Evolutionary conservation across 2,329 filamentous ascomycete species (phyloP).

Genomic region (Cordyceps cicadae): DNA sequence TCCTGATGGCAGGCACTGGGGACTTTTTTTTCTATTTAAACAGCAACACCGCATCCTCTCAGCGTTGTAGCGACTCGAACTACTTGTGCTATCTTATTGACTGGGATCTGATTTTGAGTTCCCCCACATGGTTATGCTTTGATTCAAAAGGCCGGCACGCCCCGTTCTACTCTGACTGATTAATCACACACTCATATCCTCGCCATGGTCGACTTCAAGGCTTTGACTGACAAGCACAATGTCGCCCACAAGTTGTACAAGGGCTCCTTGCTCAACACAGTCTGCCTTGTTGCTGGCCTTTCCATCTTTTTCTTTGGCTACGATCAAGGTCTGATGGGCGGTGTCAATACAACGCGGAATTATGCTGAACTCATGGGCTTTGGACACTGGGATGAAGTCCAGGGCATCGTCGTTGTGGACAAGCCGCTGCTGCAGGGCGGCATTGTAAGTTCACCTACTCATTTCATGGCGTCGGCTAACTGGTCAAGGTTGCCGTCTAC

Average conservation of each 20-base stretch:
- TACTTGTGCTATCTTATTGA: neutral
- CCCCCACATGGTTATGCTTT: slow-evolving; percentile 3
- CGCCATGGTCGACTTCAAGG: slow-evolving; percentile 7
- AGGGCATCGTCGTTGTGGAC: slow-evolving; percentile 47
- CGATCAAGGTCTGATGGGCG: slow-evolving; percentile 51
- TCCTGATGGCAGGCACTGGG: neutral
- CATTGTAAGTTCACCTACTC: slow-evolving; percentile 16
- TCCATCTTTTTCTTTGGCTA: slow-evolving; percentile 63
- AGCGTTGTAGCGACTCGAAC: neutral
- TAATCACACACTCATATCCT: neutral
- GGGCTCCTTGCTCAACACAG: slow-evolving; percentile 45
- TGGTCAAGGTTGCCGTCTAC: slow-evolving; percentile 22
- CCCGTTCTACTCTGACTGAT: neutral
- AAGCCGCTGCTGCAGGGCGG: slow-evolving; percentile 31
- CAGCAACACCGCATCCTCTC: neutral
- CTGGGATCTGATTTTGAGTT: neutral
- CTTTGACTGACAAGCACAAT: slow-evolving; percentile 13
- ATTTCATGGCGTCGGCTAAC: slow-evolving; percentile 10
- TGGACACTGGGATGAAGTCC: slow-evolving; percentile 46
- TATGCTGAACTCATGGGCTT: slow-evolving; percentile 59
- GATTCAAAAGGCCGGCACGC: neutral
- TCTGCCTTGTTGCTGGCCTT: slow-evolving; percentile 55
- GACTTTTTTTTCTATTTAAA: neutral
- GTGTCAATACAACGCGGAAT: slow-evolving; percentile 56
- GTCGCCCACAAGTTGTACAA: slow-evolving; percentile 48